These are phyloP conservation scores for Leptodontidium sp. DNA, from an alignment of 2,329 filamentous ascomycete species.

Conservation along the genomic window DNA sequence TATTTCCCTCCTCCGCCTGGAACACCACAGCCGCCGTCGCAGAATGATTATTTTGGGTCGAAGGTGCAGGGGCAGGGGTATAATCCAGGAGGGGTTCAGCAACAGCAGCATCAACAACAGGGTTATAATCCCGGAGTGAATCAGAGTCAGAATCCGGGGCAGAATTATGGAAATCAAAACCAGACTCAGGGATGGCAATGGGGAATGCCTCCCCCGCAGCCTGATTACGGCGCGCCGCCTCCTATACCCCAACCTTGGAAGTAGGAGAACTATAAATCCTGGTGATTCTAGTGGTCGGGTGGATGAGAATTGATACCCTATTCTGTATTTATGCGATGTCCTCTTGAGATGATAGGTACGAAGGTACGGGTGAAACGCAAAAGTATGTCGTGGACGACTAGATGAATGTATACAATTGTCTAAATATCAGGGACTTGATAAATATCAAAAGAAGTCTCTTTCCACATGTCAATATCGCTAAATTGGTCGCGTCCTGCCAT, in stretches of 20 bases:
- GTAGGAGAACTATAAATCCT: neutral
- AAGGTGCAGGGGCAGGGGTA: constrained; percentile 2
- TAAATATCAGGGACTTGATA: too few relatives aligned
- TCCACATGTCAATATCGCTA: too few relatives aligned
- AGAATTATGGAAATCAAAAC: constrained; percentile 15
- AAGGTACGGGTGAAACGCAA: too few relatives aligned
- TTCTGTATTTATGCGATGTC: too few relatives aligned
- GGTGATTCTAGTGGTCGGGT: too few relatives aligned
- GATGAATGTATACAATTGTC: too few relatives aligned
- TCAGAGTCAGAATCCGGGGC: neutral
- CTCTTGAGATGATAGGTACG: too few relatives aligned
- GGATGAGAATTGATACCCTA: too few relatives aligned
- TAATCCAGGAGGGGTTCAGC: neutral
- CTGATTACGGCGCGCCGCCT: constrained; percentile 31
- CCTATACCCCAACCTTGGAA: constrained; percentile 28
- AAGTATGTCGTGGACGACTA: too few relatives aligned
- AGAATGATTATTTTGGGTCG: constrained; percentile 27
- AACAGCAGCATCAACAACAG: neutral
- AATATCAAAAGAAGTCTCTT: too few relatives aligned
- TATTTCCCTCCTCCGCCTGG: constrained; percentile 35
- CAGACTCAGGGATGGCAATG: constrained; percentile 31
- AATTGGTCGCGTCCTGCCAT: too few relatives aligned
- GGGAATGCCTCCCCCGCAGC: constrained; percentile 26
- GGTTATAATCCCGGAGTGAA: constrained; percentile 12
- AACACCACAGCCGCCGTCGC: neutral